phyloP scores from a whole-genome alignment of 768 basidiomycete species.

The Cystobasidium ongulense region DNA sequence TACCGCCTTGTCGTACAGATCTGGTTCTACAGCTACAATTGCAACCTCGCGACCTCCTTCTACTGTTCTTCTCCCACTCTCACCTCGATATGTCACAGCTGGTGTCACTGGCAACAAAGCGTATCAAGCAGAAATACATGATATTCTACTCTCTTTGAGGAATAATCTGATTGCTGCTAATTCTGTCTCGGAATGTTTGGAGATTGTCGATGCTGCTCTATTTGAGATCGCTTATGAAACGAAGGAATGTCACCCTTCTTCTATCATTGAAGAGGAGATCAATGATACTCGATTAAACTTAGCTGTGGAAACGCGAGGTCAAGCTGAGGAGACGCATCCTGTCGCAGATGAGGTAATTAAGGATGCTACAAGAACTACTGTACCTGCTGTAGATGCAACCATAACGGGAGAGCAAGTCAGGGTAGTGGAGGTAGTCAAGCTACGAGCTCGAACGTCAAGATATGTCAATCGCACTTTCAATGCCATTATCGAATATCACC shows the following conservation, averaged over 20 bases:
- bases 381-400: background rate
- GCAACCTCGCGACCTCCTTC: conserved; percentile 1
- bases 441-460: background rate
- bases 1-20: background rate
- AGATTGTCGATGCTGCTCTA: conserved; percentile 6
- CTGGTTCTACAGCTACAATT: background rate
- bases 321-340: background rate
- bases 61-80: background rate
- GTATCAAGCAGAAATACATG: background rate
- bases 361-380: too few species aligned
- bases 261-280: conserved; percentile 1
- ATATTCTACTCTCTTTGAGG: conserved; percentile 1
- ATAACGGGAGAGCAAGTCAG: background rate
- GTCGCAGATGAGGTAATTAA: background rate
- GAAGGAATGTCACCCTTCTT: background rate
- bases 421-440: background rate
- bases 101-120: background rate
- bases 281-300: too few species aligned
- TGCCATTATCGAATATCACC: background rate
- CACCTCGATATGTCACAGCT: background rate
- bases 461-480: background rate
- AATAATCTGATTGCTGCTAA: conserved; percentile 1
- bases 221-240: conserved; percentile 16
- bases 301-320: too few species aligned
- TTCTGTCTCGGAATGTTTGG: background rate